Conservation (phyloP, 495 filamentous ascomycete species). For the Penicillium coffeae region DNA sequence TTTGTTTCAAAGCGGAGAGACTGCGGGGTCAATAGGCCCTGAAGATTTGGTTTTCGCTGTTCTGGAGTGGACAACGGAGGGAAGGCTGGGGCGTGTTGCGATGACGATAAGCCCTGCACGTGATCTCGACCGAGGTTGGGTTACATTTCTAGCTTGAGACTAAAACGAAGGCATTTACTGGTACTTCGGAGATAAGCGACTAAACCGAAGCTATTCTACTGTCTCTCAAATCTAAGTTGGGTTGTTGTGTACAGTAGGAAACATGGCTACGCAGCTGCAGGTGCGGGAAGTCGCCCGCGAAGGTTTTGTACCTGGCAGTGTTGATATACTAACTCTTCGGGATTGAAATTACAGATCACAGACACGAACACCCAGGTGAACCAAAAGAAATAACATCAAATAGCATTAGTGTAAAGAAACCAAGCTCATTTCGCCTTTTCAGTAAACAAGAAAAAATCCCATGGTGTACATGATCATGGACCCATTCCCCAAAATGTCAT, state of each 20-base stretch:
- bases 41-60: too few species aligned
- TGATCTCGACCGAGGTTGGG: constrained; percentile 17
- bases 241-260: too few species aligned
- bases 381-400: constrained; percentile 16
- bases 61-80: background rate
- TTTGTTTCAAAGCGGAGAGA: too few species aligned
- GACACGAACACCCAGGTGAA: background rate
- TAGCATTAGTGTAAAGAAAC: constrained; percentile 27
- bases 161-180: background rate
- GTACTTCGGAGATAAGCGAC: too few species aligned
- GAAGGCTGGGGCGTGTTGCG: constrained; percentile 15
- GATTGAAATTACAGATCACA: background rate
- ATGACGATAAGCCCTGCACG: constrained; percentile 18
- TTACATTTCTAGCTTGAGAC: constrained; percentile 7
- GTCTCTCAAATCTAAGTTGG: too few species aligned
- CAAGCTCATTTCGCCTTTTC: constrained; percentile 28
- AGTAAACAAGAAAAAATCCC: constrained; percentile 20
- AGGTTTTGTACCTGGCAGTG: constrained; percentile 3
- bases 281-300: background rate
- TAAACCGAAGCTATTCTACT: too few species aligned
- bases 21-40: too few species aligned
- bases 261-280: background rate
- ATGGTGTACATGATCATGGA: constrained; percentile 29
- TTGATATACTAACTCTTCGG: background rate
- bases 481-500: constrained; percentile 5